Conservation (phyloP, 2,329 filamentous ascomycete genomes). For the Bipolaris zeicola region DNA sequence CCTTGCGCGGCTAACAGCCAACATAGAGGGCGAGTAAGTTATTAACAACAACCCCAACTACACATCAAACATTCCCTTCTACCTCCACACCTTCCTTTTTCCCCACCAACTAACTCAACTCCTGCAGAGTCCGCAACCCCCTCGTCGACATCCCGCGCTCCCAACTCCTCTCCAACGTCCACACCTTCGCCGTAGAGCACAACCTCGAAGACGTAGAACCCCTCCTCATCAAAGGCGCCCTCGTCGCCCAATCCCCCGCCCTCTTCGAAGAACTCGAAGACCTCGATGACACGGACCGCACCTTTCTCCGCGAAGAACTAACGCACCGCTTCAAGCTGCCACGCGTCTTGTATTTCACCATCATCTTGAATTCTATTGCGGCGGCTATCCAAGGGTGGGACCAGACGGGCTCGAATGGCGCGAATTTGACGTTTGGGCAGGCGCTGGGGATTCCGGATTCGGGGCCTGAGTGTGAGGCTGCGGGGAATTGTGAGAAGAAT, state of each 20-base stretch:
- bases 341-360: conserved; percentile 66
- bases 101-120: conserved; percentile 5
- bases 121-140: conserved; percentile 59
- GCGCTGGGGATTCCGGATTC: conserved; percentile 38
- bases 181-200: conserved; percentile 65
- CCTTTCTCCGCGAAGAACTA: conserved; percentile 64
- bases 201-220: conserved; percentile 62
- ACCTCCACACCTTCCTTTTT: background rate
- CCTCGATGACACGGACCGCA: conserved; percentile 66
- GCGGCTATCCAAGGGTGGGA: conserved; percentile 72
- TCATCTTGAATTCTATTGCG: conserved; percentile 70
- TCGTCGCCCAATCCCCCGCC: conserved; percentile 72
- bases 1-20: conserved; percentile 34
- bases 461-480: conserved; percentile 27
- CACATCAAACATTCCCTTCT: background rate
- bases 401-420: conserved; percentile 58
- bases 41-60: conserved; percentile 5
- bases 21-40: conserved; percentile 43
- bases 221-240: conserved; percentile 62
- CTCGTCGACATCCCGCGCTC: conserved; percentile 61
- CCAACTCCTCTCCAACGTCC: conserved; percentile 62
- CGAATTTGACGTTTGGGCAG: conserved; percentile 64
- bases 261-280: conserved; percentile 67
- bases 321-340: conserved; percentile 67
- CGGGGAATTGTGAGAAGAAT: conserved; percentile 38